Base-by-base conservation (phyloP, 768 basidiomycete species). In the Aureoboletus auriporus region DNA sequence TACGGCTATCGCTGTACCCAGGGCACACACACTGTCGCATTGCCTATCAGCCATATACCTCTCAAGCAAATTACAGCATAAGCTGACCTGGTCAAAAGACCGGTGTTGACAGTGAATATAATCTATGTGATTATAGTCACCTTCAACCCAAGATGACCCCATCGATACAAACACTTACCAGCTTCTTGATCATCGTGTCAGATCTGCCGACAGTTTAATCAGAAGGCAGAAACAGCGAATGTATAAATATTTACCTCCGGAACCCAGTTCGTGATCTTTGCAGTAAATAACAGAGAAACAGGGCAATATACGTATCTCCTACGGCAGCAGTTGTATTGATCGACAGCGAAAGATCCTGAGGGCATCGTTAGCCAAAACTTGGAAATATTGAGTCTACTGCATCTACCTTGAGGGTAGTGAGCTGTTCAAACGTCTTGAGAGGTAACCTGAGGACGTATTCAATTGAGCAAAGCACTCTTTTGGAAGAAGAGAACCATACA, bases 291-390 rank as follows among this genome's bases (percentile, higher is more conserved):
- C 75, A 76, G 6, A 83, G 69, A 29, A 71, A 71, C 0, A 44
- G 47, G 0, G 81, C 79, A 28, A 83, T 83, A 7, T 76, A 58
- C 11, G 82, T 67, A 40, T 83, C 81, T 2, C 72, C 70, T 13
- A 69, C 68, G 1, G 77, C 78, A 0, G 79, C 77, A 9, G 79
- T 59, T 1, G 75, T 80, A 51, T 83, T 81, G 54, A 83, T 74
- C 1, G 79, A 68, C 46, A 80, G 77, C 0, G 80, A 77, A 39
- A 82, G 61, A 9, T 67, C 28, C 63, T 64, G 27, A 3, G 6
- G 8, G 3, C 14, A 1, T 38, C 20, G 31, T 61, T 35, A 58
- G 46, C n/a, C 2, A 10, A 8, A 8, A 12, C 3, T 33, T 36
- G 17, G 9, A 5, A 9, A 14, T 0, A 36, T 7, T 34, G 2